Base-by-base conservation (phyloP, 176 grass and related monocot species). In the Eragrostis curvula region DNA sequence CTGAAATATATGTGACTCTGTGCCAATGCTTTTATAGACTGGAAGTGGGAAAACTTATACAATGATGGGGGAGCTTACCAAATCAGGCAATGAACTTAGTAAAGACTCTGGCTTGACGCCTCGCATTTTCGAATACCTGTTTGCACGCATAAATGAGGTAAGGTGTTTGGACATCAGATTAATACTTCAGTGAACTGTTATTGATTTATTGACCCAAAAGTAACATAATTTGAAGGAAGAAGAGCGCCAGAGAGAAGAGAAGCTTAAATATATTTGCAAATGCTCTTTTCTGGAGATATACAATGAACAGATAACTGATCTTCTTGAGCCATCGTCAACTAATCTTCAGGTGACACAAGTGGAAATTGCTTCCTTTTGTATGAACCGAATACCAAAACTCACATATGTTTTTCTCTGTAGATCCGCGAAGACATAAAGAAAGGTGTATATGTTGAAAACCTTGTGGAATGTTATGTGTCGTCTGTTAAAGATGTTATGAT, bases 221-320 rank as follows among this genome's bases (percentile, higher is more conserved):
- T 41, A 48, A 56, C 24, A 45, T 74, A 72, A 30, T 58, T 77
- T 91, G 59, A 81, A 97, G 95, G 95, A 97, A 89, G 95, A 97
- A 80, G 88, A 92, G 74, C 69, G 65, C 13, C 76, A 84, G 57
- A 87, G 74, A 68, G 83, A 89, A 23, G 92, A 97, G 23, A 85
- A 89, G 65, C 78, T 97, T 28, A 94, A 84, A 68, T 97, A 94
- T 83, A 93, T 73, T 23, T 97, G 95, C 66, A 94, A 85, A 71
- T 97, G 95, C 74, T 97, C 90, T 66, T 97, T 97, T 81, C 66
- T 97, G 41, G 92, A 94, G 86, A 97, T 97, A 65, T 97, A 97
- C 66, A 97, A 93, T 89, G 95, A 97, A 84, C 95, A 97, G 25
- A 94, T 94, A 80, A 97, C 90, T 41, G 92, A 97, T 92, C 90